Conservation (phyloP, 2,329 filamentous ascomycete genomes). For the Pseudocercospora fuligena region DNA sequence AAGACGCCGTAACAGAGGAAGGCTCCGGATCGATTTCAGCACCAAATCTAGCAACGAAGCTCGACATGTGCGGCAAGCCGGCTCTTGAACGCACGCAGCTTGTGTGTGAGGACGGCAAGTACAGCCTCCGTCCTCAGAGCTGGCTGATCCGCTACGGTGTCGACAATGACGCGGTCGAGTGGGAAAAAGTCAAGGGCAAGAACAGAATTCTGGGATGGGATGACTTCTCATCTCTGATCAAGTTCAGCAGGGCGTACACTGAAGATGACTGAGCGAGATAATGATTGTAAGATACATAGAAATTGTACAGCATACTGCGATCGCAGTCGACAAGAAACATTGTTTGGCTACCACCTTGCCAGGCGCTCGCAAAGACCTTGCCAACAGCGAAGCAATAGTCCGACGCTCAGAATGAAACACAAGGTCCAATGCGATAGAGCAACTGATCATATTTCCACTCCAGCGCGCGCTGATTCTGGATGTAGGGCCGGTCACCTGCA, state of each 20-base stretch:
- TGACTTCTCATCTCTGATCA: conserved; percentile 41
- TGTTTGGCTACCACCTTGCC: no score
- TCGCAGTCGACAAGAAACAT: no score
- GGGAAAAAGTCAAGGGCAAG: conserved; percentile 29
- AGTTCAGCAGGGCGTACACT: conserved; percentile 40
- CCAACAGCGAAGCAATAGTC: no score
- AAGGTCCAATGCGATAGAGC: no score
- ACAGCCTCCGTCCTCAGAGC: conserved; percentile 40
- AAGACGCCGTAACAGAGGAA: conserved; percentile 32
- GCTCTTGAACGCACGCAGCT: conserved; percentile 39
- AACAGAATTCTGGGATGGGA: conserved; percentile 38
- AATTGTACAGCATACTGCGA: no score
- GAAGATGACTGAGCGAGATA: conserved; percentile 34
- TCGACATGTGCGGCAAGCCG: conserved; percentile 1
- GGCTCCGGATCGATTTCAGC: conserved; percentile 20
- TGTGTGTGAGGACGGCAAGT: conserved; percentile 35
- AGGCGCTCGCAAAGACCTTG: no score
- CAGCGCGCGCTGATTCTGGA: no score
- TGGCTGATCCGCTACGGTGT: conserved; percentile 34
- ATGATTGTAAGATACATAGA: neutral
- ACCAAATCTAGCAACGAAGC: conserved; percentile 24
- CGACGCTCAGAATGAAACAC: no score
- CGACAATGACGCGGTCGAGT: conserved; percentile 17
- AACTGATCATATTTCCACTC: no score
- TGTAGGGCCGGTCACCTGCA: no score